A percentile compares a stretch with the other conserved stretches of the same genome.
phyloP scores from a whole-genome alignment of 768 basidiomycete genomes.

The Leccinum pellstonianum region DNA sequence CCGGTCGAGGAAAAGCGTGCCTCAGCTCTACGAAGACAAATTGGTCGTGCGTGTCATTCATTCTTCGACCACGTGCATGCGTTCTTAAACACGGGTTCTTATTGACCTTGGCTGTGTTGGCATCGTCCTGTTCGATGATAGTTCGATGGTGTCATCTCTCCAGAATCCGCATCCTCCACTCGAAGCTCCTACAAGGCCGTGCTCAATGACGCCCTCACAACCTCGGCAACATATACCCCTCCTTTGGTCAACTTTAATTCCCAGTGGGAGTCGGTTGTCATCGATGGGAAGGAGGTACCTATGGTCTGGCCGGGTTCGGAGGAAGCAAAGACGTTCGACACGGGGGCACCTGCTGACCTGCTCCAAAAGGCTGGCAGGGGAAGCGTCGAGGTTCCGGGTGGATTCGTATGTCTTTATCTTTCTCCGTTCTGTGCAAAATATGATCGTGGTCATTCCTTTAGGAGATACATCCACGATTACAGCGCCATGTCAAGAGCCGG shows the following conservation, averaged over 20 bases:
- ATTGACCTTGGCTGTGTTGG: neutral
- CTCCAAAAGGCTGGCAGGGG: constrained; percentile 61
- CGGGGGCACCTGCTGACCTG: constrained; percentile 57
- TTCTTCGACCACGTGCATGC: neutral
- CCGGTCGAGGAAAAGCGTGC: constrained; percentile 56
- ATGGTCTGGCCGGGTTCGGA: constrained; percentile 58
- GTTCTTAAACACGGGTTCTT: neutral
- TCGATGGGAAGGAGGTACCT: constrained; percentile 16
- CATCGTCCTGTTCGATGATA: constrained; percentile 3
- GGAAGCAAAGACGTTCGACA: constrained; percentile 59
- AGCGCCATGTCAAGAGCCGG: constrained; percentile 76
- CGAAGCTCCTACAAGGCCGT: constrained; percentile 58
- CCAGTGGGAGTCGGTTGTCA: constrained; percentile 54
- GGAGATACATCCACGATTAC: constrained; percentile 79
- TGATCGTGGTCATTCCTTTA: constrained; percentile 27
- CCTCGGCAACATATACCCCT: constrained; percentile 48
- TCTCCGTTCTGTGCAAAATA: neutral
- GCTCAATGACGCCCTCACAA: constrained; percentile 61
- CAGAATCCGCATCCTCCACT: constrained; percentile 46
- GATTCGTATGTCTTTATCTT: constrained; percentile 54
- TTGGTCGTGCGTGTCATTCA: constrained; percentile 53
- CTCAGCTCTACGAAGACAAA: constrained; percentile 67
- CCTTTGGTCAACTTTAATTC: constrained; percentile 55
- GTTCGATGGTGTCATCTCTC: constrained; percentile 42
- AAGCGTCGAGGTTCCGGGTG: constrained; percentile 58